These are phyloP conservation scores for Ceratocystiopsis minuta DNA, from an alignment of 2,329 filamentous ascomycete genomes.

Conservation along the genomic window DNA sequence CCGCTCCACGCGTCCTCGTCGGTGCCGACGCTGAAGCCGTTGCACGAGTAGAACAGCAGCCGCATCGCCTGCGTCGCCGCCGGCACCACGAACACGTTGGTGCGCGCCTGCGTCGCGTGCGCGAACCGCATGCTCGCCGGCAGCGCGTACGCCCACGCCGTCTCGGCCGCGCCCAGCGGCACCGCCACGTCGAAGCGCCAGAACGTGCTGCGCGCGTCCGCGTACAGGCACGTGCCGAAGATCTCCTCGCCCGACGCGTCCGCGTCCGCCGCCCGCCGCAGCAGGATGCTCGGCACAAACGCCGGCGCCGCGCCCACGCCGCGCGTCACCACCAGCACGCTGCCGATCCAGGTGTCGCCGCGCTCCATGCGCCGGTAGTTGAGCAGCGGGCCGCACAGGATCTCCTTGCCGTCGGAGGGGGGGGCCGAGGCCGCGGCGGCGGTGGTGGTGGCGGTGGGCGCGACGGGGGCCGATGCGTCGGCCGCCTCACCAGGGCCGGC, in stretches of 20 bases:
- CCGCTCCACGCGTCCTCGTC: constrained; percentile 77
- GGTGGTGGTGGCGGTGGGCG: too few species aligned
- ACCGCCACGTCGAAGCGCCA: constrained; percentile 79
- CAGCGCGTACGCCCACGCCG: constrained; percentile 63
- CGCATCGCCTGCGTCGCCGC: constrained; percentile 77
- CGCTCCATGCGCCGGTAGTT: constrained; percentile 62
- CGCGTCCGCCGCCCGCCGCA: constrained; percentile 22
- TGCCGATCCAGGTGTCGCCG: constrained; percentile 54
- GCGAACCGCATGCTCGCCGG: constrained; percentile 34
- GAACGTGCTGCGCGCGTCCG: constrained; percentile 57
- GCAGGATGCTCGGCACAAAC: constrained; percentile 37
- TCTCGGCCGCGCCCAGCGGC: constrained; percentile 52
- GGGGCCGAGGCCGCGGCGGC: too few species aligned
- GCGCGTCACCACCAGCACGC: constrained; percentile 64
- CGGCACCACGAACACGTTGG: constrained; percentile 70
- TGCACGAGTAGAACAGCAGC: constrained; percentile 97
- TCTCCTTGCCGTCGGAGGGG: constrained; percentile 31
- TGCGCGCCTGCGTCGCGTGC: constrained; percentile 33
- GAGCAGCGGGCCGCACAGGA: constrained; percentile 55
- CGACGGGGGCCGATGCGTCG: background rate
- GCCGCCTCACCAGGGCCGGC: background rate
- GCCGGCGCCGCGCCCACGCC: constrained; percentile 46
- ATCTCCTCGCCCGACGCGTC: constrained; percentile 21
- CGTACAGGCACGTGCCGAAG: constrained; percentile 42
- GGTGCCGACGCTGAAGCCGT: constrained; percentile 81